These are phyloP conservation scores for Omphalotus guepiniiformis DNA, from an alignment of 768 basidiomycete genomes.

Conservation along the genomic window DNA sequence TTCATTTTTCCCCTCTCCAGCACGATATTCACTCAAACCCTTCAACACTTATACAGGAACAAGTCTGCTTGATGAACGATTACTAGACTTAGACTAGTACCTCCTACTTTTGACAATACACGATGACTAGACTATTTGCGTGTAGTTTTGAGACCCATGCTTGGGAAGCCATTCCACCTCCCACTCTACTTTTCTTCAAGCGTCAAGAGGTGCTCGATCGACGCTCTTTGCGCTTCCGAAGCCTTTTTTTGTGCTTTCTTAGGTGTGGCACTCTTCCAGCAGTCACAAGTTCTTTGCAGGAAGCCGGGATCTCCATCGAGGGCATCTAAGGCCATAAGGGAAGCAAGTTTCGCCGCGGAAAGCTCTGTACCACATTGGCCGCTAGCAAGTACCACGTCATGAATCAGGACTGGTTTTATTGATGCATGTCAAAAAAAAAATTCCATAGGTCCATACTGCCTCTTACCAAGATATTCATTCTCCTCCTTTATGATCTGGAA, in stretches of 20 bases:
- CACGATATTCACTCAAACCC: too few relatives aligned
- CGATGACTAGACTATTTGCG: conserved; percentile 16
- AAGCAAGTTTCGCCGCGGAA: conserved; percentile 57
- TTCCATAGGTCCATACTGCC: too few relatives aligned
- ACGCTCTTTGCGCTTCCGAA: not conserved
- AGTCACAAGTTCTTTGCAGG: conserved; percentile 63
- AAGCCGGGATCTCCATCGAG: conserved; percentile 63
- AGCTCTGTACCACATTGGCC: conserved; percentile 47
- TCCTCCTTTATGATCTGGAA: conserved; percentile 58
- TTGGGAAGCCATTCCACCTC: not conserved
- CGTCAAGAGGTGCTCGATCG: not conserved
- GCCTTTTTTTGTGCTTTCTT: conserved; percentile 11
- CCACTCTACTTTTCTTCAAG: not conserved
- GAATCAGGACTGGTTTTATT: conserved; percentile 53
- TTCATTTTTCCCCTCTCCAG: conserved; percentile 2
- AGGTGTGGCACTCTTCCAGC: conserved; percentile 44
- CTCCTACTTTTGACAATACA: conserved; percentile 6
- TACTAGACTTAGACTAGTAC: too few relatives aligned
- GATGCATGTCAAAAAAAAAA: not conserved
- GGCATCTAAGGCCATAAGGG: conserved; percentile 62
- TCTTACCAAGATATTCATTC: conserved; percentile 49
- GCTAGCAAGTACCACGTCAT: conserved; percentile 58
- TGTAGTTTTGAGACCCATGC: conserved; percentile 6
- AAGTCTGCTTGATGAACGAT: too few relatives aligned
- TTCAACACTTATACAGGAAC: too few relatives aligned